Percentiles rank a stretch among this genome's conserved stretches.
These are phyloP conservation scores for Fraxinus excelsior DNA, from an alignment of 257 asterid species.

Conservation along the genomic window DNA sequence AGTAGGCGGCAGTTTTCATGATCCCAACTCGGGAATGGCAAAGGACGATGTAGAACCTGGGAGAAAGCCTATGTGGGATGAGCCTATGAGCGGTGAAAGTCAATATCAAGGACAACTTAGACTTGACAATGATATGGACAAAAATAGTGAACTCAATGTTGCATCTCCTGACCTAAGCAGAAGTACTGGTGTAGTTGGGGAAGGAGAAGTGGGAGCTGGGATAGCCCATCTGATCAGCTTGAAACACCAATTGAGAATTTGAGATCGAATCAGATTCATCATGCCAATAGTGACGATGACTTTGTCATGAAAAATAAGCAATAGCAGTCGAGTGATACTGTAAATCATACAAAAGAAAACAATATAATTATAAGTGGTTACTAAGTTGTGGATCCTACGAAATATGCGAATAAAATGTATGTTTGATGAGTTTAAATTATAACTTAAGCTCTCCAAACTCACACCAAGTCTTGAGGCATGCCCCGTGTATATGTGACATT, in stretches of 20 bases:
- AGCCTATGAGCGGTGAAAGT: constrained; percentile 8
- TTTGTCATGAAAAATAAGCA: constrained; percentile 29
- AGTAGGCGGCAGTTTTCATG: constrained; percentile 32
- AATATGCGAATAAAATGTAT: too few relatives aligned
- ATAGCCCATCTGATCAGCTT: constrained; percentile 28
- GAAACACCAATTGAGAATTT: constrained; percentile 22
- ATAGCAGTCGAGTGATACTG: constrained; percentile 19
- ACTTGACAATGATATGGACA: constrained; percentile 1
- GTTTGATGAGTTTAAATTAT: too few relatives aligned
- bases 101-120: constrained; percentile 3
- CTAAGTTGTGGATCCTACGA: too few relatives aligned
- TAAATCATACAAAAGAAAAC: constrained; percentile 2
- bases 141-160: constrained; percentile 26
- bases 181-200: constrained; percentile 37
- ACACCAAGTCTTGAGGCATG: not conserved
- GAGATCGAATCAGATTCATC: constrained; percentile 34
- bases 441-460: too few relatives aligned
- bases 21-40: constrained; percentile 28
- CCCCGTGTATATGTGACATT: not conserved
- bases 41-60: constrained; percentile 29
- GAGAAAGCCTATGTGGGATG: constrained; percentile 46
- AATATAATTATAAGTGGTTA: not conserved
- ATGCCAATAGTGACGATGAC: constrained; percentile 25
- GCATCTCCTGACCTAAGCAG: constrained; percentile 30
- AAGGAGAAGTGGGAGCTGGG: constrained; percentile 33